These are phyloP conservation scores for Aspergillus sp. DNA, from an alignment of 2,329 filamentous ascomycete species.

Conservation along the genomic window DNA sequence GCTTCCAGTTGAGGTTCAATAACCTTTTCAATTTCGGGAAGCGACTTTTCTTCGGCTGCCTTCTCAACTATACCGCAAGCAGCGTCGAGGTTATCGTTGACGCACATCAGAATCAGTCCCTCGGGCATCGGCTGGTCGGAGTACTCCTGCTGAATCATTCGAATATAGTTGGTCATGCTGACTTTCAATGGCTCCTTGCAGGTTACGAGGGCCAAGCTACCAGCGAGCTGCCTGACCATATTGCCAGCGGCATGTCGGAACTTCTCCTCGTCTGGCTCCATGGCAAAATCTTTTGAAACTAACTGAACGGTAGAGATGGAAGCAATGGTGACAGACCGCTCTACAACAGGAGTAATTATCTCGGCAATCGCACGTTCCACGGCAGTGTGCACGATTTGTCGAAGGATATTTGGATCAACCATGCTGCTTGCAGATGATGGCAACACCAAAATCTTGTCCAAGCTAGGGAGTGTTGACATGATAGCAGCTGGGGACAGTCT, in stretches of 20 bases:
- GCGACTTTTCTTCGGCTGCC: conserved; percentile 87
- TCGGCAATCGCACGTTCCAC: conserved; percentile 89
- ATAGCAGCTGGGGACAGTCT: conserved; percentile 76
- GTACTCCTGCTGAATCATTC: conserved; percentile 70
- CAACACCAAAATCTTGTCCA: conserved; percentile 75
- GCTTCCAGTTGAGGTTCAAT: conserved; percentile 77
- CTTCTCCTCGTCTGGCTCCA: conserved; percentile 84
- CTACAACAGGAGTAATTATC: conserved; percentile 96
- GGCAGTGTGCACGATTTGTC: conserved; percentile 77
- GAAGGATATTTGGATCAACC: conserved; percentile 66
- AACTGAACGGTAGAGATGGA: conserved; percentile 95
- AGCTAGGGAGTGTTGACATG: conserved; percentile 77
- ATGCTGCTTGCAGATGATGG: conserved; percentile 76
- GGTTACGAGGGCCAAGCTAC: conserved; percentile 92
- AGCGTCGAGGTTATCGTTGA: conserved; percentile 93
- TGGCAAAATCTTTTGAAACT: conserved; percentile 93
- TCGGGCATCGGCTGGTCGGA: conserved; percentile 77
- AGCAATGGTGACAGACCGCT: conserved; percentile 95
- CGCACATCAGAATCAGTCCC: conserved; percentile 95
- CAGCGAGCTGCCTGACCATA: conserved; percentile 92
- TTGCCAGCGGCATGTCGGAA: conserved; percentile 83
- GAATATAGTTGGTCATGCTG: conserved; percentile 96
- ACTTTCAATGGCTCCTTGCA: conserved; percentile 95
- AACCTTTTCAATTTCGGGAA: conserved; percentile 93
- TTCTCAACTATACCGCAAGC: conserved; percentile 94